These are phyloP conservation scores for Hortaea sp. DNA, from an alignment of 2,329 filamentous ascomycete species.

Conservation along the genomic window DNA sequence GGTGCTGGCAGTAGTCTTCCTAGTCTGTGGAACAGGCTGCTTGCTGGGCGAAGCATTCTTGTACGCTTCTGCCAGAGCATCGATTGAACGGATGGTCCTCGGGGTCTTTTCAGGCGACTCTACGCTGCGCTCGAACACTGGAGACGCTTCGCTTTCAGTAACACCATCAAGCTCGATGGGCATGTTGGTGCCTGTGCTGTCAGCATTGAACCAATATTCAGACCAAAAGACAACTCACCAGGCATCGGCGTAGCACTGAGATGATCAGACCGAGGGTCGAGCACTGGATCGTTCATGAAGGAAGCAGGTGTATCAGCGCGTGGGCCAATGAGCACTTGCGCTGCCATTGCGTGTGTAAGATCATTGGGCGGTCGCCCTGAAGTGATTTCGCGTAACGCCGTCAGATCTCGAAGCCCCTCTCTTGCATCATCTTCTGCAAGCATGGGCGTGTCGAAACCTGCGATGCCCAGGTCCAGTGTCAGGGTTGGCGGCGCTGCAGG, in stretches of 20 bases:
- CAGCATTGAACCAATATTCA: neutral
- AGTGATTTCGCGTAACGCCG: neutral
- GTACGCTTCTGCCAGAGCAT: conserved; percentile 16
- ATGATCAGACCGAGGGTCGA: neutral
- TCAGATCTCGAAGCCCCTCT: neutral
- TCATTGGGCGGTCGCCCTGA: neutral
- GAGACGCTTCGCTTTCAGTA: neutral
- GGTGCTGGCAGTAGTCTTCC: neutral
- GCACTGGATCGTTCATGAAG: neutral
- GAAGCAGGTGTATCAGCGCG: neutral
- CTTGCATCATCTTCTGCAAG: conserved; percentile 2
- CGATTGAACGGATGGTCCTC: conserved; percentile 17
- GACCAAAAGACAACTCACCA: neutral
- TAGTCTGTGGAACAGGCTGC: neutral
- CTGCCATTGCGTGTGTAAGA: neutral
- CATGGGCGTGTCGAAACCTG: conserved; percentile 9
- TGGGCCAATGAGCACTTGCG: neutral
- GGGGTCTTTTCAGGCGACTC: conserved; percentile 11
- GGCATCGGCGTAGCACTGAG: neutral
- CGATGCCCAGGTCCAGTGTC: conserved; percentile 14
- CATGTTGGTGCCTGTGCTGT: neutral
- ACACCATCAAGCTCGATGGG: neutral
- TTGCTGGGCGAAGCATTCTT: neutral
- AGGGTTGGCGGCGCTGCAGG: conserved; percentile 10
- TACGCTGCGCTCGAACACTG: conserved; percentile 18